Base-by-base conservation (phyloP, 306 rosid species). In the Cicer cuneatum region DNA sequence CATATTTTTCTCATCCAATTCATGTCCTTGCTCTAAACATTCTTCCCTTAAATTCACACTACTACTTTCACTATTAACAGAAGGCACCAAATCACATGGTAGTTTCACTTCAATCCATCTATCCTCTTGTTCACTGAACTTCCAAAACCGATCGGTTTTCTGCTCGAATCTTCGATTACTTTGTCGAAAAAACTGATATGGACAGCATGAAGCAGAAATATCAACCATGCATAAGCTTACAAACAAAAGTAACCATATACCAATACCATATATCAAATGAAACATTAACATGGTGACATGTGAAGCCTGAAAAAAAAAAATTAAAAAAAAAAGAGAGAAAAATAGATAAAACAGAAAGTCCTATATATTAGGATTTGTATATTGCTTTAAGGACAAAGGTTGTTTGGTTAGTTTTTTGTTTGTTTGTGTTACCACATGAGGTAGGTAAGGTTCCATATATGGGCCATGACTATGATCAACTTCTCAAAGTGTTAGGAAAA, bases 141-240 rank as follows among this genome's bases (percentile, higher is more conserved):
- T 84, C 96, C 97, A 91, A 72, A 93, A 91, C 79, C 87, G 86
- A 39, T 91, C 91, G 3, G 92, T 84, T 84, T 88, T 93, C 81
- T 80, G 92, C 90, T 88, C 91, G 74, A 91, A 91, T 21, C 70
- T 54, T 54, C 81, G 58, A 66, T 75, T 67, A 61, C 68, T 60
- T 80, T 78, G 84, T 33, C 78, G 84, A 16, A 89, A 66, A 77
- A 58, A 63, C 19, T 87, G 89, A 64, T 87, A 69, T 10, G 90
- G 89, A 80, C 82, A 93, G 43, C 88, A 84, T 43, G 93, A 82
- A 62, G 86, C 63, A 66, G 88, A 75, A 61, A 56, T 83, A 60
- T 71, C 48, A 75, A 66, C 75, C 15, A 46, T 41, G 77, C 69
- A 81, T 52, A 33, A 84, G 7, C 79, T 73, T 46, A 69, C 67